Base-by-base conservation (phyloP, 2,329 filamentous ascomycete genomes). In the Colletotrichum tropicale region DNA sequence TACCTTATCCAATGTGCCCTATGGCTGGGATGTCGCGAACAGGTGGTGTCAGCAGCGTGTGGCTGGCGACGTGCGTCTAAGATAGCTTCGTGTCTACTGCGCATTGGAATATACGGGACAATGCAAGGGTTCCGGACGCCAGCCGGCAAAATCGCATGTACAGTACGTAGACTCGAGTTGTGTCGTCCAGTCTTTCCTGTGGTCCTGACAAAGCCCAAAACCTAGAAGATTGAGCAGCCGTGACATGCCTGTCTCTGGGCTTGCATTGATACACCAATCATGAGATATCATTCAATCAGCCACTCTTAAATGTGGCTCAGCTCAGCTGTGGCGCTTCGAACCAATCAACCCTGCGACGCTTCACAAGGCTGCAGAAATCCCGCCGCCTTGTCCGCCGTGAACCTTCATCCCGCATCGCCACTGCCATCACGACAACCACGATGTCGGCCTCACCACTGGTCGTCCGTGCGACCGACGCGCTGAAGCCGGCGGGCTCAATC, bases 361-460 rank as follows among this genome's bases (percentile, higher is more conserved):
- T n/a, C 38, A 52, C 75, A 69, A 77, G 75, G 75, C 75, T 77
- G 69, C n/a, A 34, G 32, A 67, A 5, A 34, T 36, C 18, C 34
- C 18, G 38, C 21, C 32, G 68, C 67, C 71, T 76, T 43, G 38
- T 70, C 65, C 56, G 16, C 28, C 26, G 52, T 67, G 60, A 38
- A 64, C 66, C 28, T 18, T 70, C 8, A 7, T 60, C 21, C 38
- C 34, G 8, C 43, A 76, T 69, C 24, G 48, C 58, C 65, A 60
- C 34, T 60, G 68, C 58, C 30, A 32, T 58, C 60, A 56, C 38
- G 71, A 60, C 38, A 28, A 61, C 78, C 80, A 79, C 56, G 76
- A 89, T 89, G 88, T 84, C 87, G 74, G 82, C 85, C 78, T 89
- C 88, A 16, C 88, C 88, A 16, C 84, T 89, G 74, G 84, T 88